Conservation (phyloP, 2,329 filamentous ascomycete genomes). For the Domatiomyces globalis region DNA sequence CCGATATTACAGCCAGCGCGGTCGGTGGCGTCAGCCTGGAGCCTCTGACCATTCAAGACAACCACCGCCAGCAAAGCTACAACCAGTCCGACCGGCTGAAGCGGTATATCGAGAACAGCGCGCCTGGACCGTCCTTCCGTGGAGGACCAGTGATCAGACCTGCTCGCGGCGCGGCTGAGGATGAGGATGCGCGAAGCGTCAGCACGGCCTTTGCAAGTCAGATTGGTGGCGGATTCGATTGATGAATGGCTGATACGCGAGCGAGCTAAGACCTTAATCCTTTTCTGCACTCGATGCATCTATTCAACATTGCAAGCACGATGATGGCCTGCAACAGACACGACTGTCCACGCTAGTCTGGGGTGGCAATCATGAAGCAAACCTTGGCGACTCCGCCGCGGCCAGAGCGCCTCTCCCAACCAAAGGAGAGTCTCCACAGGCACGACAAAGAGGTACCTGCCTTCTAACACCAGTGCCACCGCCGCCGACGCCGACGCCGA, state of each 20-base stretch:
- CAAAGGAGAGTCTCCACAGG: not conserved
- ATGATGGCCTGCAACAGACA: not conserved
- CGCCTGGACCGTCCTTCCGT: slow-evolving; percentile 56
- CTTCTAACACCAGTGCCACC: not conserved
- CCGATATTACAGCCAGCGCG: slow-evolving; percentile 68
- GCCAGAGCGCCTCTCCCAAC: not conserved
- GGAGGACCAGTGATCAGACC: slow-evolving; percentile 43
- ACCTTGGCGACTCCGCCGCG: too few species aligned
- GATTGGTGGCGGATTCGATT: slow-evolving; percentile 55
- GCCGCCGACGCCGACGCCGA: not conserved
- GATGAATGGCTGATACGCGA: slow-evolving; percentile 22
- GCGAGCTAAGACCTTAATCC: not conserved
- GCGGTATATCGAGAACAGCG: slow-evolving; percentile 80
- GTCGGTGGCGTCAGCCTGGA: slow-evolving; percentile 73
- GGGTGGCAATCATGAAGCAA: not conserved
- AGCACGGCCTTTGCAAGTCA: slow-evolving; percentile 96
- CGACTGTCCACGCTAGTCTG: not conserved
- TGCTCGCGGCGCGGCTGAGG: slow-evolving; percentile 41
- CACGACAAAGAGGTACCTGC: not conserved
- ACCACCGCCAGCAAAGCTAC: slow-evolving; percentile 56
- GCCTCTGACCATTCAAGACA: slow-evolving; percentile 52
- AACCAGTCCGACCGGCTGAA: slow-evolving; percentile 84
- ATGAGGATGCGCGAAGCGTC: slow-evolving; percentile 91
- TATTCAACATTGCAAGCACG: not conserved
- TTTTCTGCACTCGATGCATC: not conserved